These are phyloP conservation scores for Gynochthodes officinalis DNA, from an alignment of 257 asterid genomes.

Conservation along the genomic window DNA sequence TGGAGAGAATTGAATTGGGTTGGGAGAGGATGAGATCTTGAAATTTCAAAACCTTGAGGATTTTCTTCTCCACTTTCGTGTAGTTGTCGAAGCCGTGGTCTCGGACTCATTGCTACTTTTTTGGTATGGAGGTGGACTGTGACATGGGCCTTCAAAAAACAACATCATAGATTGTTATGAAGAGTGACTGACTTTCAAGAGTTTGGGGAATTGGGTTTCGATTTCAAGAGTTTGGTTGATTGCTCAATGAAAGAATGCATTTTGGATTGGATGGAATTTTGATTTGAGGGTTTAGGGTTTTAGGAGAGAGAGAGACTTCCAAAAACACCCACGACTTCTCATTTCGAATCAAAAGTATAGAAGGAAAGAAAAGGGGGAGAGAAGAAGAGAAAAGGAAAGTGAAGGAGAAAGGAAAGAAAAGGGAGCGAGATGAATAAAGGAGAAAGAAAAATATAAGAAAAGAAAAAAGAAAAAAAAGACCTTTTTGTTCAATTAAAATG, in stretches of 20 bases:
- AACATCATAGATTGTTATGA: not conserved
- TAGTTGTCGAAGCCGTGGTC: slow-evolving; percentile 79
- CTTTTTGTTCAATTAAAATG: too few relatives aligned
- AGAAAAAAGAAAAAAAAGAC: too few relatives aligned
- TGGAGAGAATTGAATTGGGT: slow-evolving; percentile 54
- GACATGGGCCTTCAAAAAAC: slow-evolving; percentile 44
- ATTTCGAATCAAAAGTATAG: not conserved
- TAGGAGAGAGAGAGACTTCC: not conserved
- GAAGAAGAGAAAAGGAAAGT: too few relatives aligned
- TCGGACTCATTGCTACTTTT: slow-evolving; percentile 62
- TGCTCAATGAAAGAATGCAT: slow-evolving; percentile 22
- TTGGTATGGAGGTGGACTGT: slow-evolving; percentile 81
- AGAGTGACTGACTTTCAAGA: not conserved
- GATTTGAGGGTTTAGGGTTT: slow-evolving; percentile 5
- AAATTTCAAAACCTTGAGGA: slow-evolving; percentile 64
- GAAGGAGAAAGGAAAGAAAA: too few relatives aligned
- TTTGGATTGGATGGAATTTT: not conserved
- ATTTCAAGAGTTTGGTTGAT: slow-evolving; percentile 11
- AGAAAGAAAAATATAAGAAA: too few relatives aligned
- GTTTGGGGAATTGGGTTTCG: slow-evolving; percentile 7
- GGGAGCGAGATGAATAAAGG: too few relatives aligned
- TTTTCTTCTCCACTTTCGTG: slow-evolving; percentile 83
- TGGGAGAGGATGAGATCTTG: slow-evolving; percentile 67
- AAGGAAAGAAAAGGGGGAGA: too few relatives aligned
- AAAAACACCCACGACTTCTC: not conserved